Evolutionary conservation across 305 asterid genomes (phyloP), one percentile per base, ranked within the genome.

Genomic region (Fraxinus xanthoxyloides): DNA sequence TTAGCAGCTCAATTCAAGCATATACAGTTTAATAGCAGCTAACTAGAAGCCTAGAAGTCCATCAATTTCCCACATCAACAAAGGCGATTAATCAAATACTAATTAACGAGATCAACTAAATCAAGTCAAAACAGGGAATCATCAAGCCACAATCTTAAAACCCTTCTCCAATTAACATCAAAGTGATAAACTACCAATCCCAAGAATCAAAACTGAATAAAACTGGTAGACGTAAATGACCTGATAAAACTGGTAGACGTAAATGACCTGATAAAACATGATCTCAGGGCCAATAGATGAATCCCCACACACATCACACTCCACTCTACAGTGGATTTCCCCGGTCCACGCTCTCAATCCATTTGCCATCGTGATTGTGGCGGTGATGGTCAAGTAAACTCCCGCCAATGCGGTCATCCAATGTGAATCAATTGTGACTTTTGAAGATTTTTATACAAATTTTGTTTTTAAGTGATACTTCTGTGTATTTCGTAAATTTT

Each of bases 251-350:
- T 10, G 7, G 0, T 7, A 67, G 32, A 28, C n/a, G 10, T 7
- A 28, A 13, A 19, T 84, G 78, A 85, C 97, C 97, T 89, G 85
- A 82, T 81, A 95, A 85, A 80, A 92, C 90, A 84, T 92, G 97
- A 79, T 94, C 97, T 94, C 97, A 17, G 98, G 97, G 78, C 95
- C 97, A 82, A 93, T 87, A 24, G 94, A 89, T 81, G 99, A 90
- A 89, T 95, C 99, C n/a, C 88, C 97, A 84, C 98, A 93, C 34
- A 93, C 94, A 90, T 93, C 97, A 83, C 98, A 94, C 30, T 92
- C 92, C 34, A 95, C 98, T 77, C 98, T 86, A 79, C 97, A 97
- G 70, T 91, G 91, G 82, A 95, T 92, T 88, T 93, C 91, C 51
- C 98, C 97, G 8, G 92, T 95, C 98, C 97, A 94, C 9, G 91